Evolutionary conservation across 2,329 filamentous ascomycete genomes (phyloP), one percentile per base, ranked within the genome.

Genomic region (Monosporascus cannonballus): DNA sequence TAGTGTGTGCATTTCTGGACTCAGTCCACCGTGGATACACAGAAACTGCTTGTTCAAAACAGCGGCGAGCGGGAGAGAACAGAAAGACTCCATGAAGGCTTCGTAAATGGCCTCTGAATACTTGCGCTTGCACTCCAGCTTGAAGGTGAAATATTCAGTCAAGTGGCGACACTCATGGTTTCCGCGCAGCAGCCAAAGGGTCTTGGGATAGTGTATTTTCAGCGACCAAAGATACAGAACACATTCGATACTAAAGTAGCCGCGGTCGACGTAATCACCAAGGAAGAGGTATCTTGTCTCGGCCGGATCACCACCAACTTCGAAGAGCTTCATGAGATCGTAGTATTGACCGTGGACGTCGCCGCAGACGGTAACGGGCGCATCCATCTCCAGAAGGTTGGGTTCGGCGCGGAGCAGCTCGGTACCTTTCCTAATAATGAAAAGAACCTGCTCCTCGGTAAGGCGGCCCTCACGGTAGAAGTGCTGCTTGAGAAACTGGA

Each of bases 1-100:
- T 50, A 99, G 79, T 4, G 93, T 96, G 72, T 97, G 93, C 57
- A 99, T 76, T 73, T 99, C 94, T 6, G 94, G 94, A 70, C 92
- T 96, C 62, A 99, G 77, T 57, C 94, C 94, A 66, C 94, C 94
- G 70, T 99, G 94, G 64, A 99, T 97, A 71, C 94, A 99, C 61
- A 99, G 77, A 73, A 99, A 99, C 72, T 99, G 94, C 79, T 99
- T 99, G 83, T 99, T 99, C 94, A 99, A 99, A 61, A 99, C 86
- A 27, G 94, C 94, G 53, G 94, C 94, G 63, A 99, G 78, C 30
- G 94, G 94, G 58, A 99, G 77, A 59, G 87, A 81, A 76, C 94
- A 99, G 80, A 99, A 99, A 0, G 94, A 95, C 60, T 99, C 93
- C 84, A 96, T 95, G 76, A 93, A 97, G 53, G 94, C 93, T 67